phyloP scores from a whole-genome alignment of 257 asterid genomes.

The Thymus quinquecostatus region DNA sequence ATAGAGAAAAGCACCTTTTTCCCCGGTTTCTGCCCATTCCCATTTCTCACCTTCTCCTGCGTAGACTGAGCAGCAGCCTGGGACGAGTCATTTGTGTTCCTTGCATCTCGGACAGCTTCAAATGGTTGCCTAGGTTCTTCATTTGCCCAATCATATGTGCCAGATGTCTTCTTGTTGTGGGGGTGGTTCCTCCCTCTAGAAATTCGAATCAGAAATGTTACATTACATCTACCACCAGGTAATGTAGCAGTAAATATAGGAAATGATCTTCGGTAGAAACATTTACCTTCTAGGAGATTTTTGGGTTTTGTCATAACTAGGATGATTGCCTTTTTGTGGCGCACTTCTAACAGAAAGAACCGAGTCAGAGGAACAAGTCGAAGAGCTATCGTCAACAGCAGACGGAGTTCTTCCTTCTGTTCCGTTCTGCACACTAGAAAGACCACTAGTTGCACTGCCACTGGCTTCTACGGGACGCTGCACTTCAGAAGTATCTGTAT shows the following conservation, averaged over 20 bases:
- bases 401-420: slow-evolving; percentile 54
- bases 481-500: slow-evolving; percentile 52
- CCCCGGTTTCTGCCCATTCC: slow-evolving; percentile 36
- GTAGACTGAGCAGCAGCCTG: slow-evolving; percentile 37
- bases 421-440: slow-evolving; percentile 62
- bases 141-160: slow-evolving; percentile 47
- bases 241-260: background rate
- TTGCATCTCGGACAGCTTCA: slow-evolving; percentile 46
- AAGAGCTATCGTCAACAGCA: slow-evolving; percentile 82
- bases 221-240: slow-evolving; percentile 22
- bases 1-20: slow-evolving; percentile 45
- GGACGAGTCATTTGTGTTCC: slow-evolving; percentile 42
- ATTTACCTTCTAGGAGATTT: slow-evolving; percentile 67
- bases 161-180: slow-evolving; percentile 48
- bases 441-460: slow-evolving; percentile 37
- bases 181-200: slow-evolving; percentile 56
- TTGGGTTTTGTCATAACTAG: slow-evolving; percentile 43
- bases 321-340: slow-evolving; percentile 37
- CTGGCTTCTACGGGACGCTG: slow-evolving; percentile 58
- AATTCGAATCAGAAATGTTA: slow-evolving; percentile 28
- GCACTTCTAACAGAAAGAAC: slow-evolving; percentile 62
- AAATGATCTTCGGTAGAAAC: background rate
- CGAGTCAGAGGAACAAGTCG: slow-evolving; percentile 91
- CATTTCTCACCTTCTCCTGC: slow-evolving; percentile 47
- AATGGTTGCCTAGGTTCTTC: slow-evolving; percentile 49